A percentile compares a stretch with the other conserved stretches of the same genome.
These are phyloP conservation scores for Leishmania aethiopica DNA, from an alignment of 208 protist genomes.

Conservation along the genomic window DNA sequence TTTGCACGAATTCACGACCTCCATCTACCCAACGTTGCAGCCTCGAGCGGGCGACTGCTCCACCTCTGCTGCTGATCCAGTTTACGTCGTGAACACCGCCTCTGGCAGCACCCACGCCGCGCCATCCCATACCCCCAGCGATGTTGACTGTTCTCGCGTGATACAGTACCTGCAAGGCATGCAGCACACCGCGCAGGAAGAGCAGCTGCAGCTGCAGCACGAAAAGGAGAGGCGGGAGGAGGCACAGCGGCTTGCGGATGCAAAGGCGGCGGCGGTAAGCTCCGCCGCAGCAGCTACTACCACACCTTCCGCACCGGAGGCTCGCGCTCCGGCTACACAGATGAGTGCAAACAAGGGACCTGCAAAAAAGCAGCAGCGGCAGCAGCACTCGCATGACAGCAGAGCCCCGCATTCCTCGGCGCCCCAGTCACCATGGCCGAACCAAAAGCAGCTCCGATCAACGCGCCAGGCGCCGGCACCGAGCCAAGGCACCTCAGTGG, in stretches of 20 bases:
- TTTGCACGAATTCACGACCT: constrained; percentile 8
- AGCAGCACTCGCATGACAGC: not conserved
- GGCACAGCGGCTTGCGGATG: not conserved
- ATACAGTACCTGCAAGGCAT: constrained; percentile 19
- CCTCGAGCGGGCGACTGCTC: not conserved
- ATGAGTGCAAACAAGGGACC: not conserved
- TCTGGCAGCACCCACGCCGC: not conserved
- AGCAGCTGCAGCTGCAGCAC: constrained; percentile 12
- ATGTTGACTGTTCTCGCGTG: constrained; percentile 8
- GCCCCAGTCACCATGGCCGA: too few relatives aligned
- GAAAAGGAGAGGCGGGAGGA: not conserved
- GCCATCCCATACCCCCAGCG: not conserved
- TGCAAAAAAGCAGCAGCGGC: not conserved
- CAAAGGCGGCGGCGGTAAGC: constrained; percentile 4
- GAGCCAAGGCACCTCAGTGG: not conserved
- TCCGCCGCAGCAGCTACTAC: not conserved
- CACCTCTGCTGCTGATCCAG: not conserved
- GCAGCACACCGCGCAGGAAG: constrained; percentile 1
- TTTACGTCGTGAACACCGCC: not conserved
- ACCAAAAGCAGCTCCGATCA: not conserved
- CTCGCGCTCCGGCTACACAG: not conserved
- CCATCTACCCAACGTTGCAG: constrained; percentile 6
- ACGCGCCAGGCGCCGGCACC: not conserved
- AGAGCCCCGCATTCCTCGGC: not conserved
- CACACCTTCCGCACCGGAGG: not conserved